phyloP scores from a whole-genome alignment of 2,329 filamentous ascomycete genomes.

The Thyridium curvatum region DNA sequence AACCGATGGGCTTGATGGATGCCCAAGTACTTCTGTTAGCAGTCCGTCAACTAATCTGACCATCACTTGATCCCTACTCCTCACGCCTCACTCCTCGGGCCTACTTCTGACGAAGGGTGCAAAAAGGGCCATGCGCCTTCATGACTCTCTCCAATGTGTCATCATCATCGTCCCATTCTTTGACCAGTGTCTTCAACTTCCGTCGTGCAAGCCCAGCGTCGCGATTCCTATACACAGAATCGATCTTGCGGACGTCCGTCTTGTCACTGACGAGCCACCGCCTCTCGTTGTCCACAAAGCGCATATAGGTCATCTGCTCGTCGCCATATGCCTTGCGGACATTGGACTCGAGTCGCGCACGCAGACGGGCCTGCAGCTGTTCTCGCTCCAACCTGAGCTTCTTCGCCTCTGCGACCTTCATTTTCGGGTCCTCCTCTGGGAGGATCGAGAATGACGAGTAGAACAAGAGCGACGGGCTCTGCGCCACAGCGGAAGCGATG shows the following conservation, averaged over 20 bases:
- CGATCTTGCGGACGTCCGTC: conserved; percentile 32
- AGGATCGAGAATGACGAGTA: conserved; percentile 28
- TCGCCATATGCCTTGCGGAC: conserved; percentile 23
- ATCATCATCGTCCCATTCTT: conserved; percentile 32
- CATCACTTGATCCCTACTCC: no score
- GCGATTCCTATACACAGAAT: conserved; percentile 35
- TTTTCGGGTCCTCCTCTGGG: conserved; percentile 2
- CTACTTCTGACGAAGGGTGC: no score
- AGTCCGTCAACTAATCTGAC: no score
- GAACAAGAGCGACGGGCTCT: conserved; percentile 26
- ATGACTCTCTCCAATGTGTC: conserved; percentile 28
- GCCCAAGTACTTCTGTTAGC: no score
- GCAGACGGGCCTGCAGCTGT: background rate
- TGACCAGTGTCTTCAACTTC: conserved; percentile 25
- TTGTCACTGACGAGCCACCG: conserved; percentile 32
- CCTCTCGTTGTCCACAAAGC: conserved; percentile 27
- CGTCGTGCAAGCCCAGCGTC: conserved; percentile 29
- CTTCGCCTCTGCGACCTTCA: no score
- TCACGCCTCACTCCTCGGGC: no score
- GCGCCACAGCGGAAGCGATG: conserved; percentile 21
- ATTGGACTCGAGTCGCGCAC: conserved; percentile 19
- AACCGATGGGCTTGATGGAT: no score
- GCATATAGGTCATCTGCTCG: conserved; percentile 16
- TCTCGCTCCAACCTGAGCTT: background rate
- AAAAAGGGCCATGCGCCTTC: conserved; percentile 13